Conservation (phyloP, 352 stramenopile genomes). For the Globisporangium abappressorium region DNA sequence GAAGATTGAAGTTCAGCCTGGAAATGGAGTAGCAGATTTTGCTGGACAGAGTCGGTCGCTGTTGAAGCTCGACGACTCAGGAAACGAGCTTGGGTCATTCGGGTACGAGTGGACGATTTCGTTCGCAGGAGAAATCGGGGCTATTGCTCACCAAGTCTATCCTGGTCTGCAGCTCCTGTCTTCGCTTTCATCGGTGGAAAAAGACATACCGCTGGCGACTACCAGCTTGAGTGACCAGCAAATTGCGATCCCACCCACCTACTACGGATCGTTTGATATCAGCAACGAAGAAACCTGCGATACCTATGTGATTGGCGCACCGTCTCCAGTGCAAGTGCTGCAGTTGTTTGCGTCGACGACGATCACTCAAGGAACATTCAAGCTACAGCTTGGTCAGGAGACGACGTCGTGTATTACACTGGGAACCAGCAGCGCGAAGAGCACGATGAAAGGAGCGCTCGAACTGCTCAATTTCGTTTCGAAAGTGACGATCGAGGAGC, state of each 20-base stretch:
- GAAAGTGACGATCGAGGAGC: slow-evolving; percentile 48
- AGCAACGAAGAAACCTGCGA: slow-evolving; percentile 59
- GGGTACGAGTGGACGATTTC: slow-evolving; percentile 74
- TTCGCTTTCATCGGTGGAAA: slow-evolving; percentile 45
- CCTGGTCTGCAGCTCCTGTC: slow-evolving; percentile 54
- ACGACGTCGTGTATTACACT: slow-evolving; percentile 54
- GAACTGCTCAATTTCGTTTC: slow-evolving; percentile 42
- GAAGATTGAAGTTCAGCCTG: slow-evolving; percentile 41
- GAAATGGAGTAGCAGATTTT: slow-evolving; percentile 28
- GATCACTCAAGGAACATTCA: slow-evolving; percentile 48
- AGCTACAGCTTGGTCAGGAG: slow-evolving; percentile 50
- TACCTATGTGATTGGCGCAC: slow-evolving; percentile 58
- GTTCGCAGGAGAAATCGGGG: slow-evolving; percentile 46
- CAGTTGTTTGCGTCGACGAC: slow-evolving; percentile 69
- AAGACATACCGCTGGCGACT: slow-evolving; percentile 18
- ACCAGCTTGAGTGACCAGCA: slow-evolving; percentile 26
- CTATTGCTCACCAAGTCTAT: slow-evolving; percentile 30
- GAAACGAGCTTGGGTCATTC: slow-evolving; percentile 33
- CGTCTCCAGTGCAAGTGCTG: slow-evolving; percentile 61
- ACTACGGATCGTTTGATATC: slow-evolving; percentile 57
- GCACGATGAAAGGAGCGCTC: slow-evolving; percentile 35
- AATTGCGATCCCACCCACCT: slow-evolving; percentile 23
- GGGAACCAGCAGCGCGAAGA: slow-evolving; percentile 23
- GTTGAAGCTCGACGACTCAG: slow-evolving; percentile 40
- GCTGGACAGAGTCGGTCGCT: slow-evolving; percentile 23